A percentile compares a stretch with the other conserved stretches of the same genome.
These are phyloP conservation scores for Geranomyces variabilis DNA, from an alignment of 192 early-diverging fungal genomes.

Conservation along the genomic window DNA sequence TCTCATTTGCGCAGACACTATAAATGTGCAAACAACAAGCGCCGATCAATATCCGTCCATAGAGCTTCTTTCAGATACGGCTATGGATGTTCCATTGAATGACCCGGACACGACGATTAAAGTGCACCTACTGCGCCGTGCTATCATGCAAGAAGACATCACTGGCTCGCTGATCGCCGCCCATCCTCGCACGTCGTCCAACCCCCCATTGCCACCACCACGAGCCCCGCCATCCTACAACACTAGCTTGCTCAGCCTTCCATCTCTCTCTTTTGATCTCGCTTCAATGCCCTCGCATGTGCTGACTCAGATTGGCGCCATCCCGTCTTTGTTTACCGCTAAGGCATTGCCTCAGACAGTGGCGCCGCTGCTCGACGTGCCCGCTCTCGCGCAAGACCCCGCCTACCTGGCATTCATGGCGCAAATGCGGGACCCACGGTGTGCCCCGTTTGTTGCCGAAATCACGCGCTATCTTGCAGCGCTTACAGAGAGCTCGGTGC, in stretches of 20 bases:
- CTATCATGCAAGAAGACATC: conserved; percentile 34
- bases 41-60: conserved; percentile 29
- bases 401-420: conserved; percentile 3
- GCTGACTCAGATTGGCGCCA: conserved; percentile 16
- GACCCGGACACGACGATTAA: conserved; percentile 13
- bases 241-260: conserved; percentile 21
- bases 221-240: conserved; percentile 20
- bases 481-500: neutral
- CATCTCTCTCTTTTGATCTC: conserved; percentile 15
- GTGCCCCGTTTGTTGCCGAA: neutral
- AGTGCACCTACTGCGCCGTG: conserved; percentile 21
- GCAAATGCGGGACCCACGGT: conserved; percentile 23
- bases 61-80: conserved; percentile 18
- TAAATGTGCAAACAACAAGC: conserved; percentile 16
- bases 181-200: neutral
- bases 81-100: neutral
- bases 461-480: conserved; percentile 22
- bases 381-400: conserved; percentile 2
- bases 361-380: neutral
- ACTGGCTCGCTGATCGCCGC: neutral
- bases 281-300: conserved; percentile 26
- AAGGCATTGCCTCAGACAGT: neutral
- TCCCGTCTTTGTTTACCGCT: conserved; percentile 5
- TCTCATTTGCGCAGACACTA: conserved; percentile 32
- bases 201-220: neutral